phyloP scores from a whole-genome alignment of 176 grass and related monocot species.

The Carex cristatella region DNA sequence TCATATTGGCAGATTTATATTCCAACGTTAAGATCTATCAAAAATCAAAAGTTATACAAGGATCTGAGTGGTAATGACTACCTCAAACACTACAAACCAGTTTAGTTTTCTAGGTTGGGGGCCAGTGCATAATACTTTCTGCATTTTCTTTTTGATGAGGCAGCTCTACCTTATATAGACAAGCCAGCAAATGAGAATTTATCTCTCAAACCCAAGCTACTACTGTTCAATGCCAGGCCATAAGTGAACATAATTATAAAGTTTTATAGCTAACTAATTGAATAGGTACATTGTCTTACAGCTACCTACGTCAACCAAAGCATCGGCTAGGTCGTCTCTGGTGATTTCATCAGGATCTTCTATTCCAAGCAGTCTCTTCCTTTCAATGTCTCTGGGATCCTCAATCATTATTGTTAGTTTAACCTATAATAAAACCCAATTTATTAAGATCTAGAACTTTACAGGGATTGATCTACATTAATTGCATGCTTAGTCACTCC shows the following conservation, averaged over 20 bases:
- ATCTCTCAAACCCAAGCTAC: not conserved
- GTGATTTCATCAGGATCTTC: constrained; percentile 82
- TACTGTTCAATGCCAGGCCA: not conserved
- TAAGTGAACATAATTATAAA: not conserved
- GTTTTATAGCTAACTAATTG: not conserved
- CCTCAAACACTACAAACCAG: not conserved
- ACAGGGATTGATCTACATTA: too few relatives aligned
- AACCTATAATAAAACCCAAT: constrained; percentile 43
- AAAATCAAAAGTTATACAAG: not conserved
- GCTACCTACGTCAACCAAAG: constrained; percentile 72
- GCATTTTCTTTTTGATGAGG: not conserved
- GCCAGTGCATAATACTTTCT: not conserved
- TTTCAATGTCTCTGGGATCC: constrained; percentile 92
- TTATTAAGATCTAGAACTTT: constrained; percentile 21
- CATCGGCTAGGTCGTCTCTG: constrained; percentile 75
- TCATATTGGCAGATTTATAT: not conserved
- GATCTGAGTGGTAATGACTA: not conserved
- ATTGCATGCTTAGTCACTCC: too few relatives aligned
- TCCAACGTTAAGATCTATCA: not conserved
- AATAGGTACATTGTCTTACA: constrained; percentile 20
- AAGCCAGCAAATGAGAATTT: not conserved
- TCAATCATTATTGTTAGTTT: constrained; percentile 95
- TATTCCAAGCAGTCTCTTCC: constrained; percentile 81
- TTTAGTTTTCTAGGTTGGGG: not conserved
- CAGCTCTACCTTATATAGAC: not conserved